Percentiles rank a stretch among this genome's conserved stretches.
Conservation (phyloP, 768 basidiomycete species). For the Mycena haematopus region DNA sequence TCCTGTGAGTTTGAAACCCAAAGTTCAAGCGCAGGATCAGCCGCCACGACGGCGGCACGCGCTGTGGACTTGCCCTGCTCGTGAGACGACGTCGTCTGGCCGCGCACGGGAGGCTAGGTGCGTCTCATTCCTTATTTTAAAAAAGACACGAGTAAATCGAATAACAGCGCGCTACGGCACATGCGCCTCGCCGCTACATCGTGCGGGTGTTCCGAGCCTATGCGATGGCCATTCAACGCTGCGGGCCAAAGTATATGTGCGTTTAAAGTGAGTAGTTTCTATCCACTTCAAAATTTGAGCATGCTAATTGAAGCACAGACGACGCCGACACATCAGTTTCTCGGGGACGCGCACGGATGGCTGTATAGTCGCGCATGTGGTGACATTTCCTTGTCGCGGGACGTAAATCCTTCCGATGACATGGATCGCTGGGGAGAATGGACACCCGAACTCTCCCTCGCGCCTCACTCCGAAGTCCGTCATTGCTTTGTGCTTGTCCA, state of each 20-base stretch:
- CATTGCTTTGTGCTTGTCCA: background rate
- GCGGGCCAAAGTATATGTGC: background rate
- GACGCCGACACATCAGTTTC: conserved; percentile 13
- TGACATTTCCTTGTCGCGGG: background rate
- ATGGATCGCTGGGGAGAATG: conserved; percentile 13
- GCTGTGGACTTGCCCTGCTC: too few relatives aligned
- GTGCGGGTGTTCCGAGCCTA: background rate
- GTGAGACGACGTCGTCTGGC: too few relatives aligned
- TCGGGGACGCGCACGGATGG: conserved; percentile 24
- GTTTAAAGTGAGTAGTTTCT: conserved; percentile 4
- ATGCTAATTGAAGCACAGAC: conserved; percentile 1
- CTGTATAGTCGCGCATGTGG: conserved; percentile 11
- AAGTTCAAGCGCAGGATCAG: too few relatives aligned
- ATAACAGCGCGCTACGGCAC: conserved; percentile 2
- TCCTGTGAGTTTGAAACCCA: too few relatives aligned
- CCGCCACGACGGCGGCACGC: too few relatives aligned
- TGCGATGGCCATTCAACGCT: conserved; percentile 2
- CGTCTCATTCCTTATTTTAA: background rate
- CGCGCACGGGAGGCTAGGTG: too few relatives aligned
- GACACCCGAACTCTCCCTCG: conserved; percentile 20
- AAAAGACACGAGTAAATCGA: too few relatives aligned
- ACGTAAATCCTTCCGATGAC: background rate
- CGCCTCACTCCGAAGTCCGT: conserved; percentile 13
- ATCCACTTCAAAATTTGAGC: background rate
- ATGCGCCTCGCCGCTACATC: conserved; percentile 9